Evolutionary conservation across 306 rosid species (phyloP).

Genomic region (Arachis hypogaea): DNA sequence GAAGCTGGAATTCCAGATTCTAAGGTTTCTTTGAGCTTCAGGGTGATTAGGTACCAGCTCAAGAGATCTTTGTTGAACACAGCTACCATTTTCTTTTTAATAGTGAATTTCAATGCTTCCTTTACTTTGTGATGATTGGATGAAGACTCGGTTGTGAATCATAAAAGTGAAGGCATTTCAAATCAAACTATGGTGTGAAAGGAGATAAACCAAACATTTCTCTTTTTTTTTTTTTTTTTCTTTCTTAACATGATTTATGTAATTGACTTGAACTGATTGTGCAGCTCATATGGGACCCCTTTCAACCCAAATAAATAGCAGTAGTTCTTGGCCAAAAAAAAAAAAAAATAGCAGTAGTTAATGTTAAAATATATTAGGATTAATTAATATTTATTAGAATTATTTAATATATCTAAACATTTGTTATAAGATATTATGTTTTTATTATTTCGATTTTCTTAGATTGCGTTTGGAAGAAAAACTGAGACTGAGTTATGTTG

Average conservation of each 20-base stretch:
- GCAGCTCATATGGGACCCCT: slow-evolving; percentile 47
- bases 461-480: no score
- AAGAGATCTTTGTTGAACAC: slow-evolving; percentile 79
- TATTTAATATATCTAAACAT: no score
- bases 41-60: slow-evolving; percentile 90
- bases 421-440: no score
- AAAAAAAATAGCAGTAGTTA: neutral
- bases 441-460: no score
- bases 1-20: slow-evolving; percentile 56
- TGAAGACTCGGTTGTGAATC: slow-evolving; percentile 11
- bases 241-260: no score
- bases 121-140: slow-evolving; percentile 16
- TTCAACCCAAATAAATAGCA: slow-evolving; percentile 24
- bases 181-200: neutral
- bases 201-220: no score
- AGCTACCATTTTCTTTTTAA: slow-evolving; percentile 68
- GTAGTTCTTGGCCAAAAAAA: neutral
- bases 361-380: no score
- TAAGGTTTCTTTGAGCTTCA: slow-evolving; percentile 81
- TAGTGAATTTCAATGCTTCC: neutral
- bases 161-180: slow-evolving; percentile 29
- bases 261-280: slow-evolving; percentile 35
- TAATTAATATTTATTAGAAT: no score
- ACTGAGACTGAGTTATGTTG: no score
- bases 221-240: no score